Conservation (phyloP, 1,284 basidiomycete genomes). For the Cryptococcus maquisensis region DNA sequence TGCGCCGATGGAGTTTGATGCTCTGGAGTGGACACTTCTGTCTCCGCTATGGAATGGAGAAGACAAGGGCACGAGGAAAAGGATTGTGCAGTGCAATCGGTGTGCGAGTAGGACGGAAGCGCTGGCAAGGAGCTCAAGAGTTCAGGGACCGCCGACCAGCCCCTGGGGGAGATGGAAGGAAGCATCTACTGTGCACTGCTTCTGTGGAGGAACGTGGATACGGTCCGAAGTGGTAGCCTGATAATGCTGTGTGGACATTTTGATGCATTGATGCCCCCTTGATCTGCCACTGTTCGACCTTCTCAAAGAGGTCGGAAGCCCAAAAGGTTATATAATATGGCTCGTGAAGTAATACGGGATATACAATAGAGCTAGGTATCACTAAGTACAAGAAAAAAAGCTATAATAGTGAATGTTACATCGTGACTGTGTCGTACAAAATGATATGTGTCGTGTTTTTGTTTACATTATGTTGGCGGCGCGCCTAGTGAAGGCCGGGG, state of each 20-base stretch:
- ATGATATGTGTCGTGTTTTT: background rate
- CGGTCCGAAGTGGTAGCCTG: background rate
- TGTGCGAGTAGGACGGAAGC: constrained; percentile 22
- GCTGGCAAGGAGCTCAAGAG: background rate
- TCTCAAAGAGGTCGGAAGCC: background rate
- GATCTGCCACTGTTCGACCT: no score
- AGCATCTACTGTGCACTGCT: constrained; percentile 17
- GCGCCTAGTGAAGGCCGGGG: background rate
- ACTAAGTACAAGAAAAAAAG: background rate
- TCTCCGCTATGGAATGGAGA: background rate
- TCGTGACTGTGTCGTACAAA: background rate
- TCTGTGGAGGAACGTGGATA: constrained; percentile 39
- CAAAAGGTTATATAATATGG: background rate
- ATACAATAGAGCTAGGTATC: background rate
- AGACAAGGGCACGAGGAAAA: background rate
- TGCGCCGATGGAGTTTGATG: background rate
- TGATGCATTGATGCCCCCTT: background rate
- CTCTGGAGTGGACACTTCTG: constrained; percentile 1
- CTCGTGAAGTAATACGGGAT: background rate
- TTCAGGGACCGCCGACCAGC: background rate
- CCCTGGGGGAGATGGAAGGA: constrained; percentile 12
- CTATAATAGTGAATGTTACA: no score
- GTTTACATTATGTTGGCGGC: background rate
- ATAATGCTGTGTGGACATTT: background rate
- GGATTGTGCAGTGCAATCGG: constrained; percentile 21